phyloP scores from a whole-genome alignment of 2,329 filamentous ascomycete genomes.

The Clonostachys rhizophaga region DNA sequence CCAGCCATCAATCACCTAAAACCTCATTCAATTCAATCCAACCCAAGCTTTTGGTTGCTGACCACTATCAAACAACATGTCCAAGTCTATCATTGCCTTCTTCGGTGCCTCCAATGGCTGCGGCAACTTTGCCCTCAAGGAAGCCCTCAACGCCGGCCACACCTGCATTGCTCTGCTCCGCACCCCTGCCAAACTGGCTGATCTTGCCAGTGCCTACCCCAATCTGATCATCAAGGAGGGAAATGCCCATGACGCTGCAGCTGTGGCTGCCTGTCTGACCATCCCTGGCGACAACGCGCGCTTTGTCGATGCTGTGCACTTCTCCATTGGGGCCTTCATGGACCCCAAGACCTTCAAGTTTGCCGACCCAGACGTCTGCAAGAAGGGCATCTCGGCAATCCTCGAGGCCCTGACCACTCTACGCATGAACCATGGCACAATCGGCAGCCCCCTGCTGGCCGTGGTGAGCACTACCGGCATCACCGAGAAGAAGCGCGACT shows the following conservation, averaged over 20 bases:
- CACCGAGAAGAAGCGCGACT: constrained; percentile 19
- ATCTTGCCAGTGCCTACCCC: constrained; percentile 4
- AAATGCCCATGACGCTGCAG: constrained; percentile 24
- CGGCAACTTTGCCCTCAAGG: constrained; percentile 28
- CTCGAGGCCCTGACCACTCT: constrained; percentile 20
- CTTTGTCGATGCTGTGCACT: constrained; percentile 31
- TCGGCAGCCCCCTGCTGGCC: constrained; percentile 25
- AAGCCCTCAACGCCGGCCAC: constrained; percentile 26
- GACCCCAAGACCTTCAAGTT: constrained; percentile 15
- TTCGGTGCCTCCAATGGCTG: constrained; percentile 37
- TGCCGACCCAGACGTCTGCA: constrained; percentile 33
- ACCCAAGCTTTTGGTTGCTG: not conserved
- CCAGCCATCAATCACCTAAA: not conserved
- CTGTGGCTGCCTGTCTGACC: constrained; percentile 24
- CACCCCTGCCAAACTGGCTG: constrained; percentile 30
- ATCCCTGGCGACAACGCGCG: constrained; percentile 12
- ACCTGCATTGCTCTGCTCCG: constrained; percentile 32
- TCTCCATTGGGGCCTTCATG: constrained; percentile 27
- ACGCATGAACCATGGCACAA: constrained; percentile 5
- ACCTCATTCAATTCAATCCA: not conserved
- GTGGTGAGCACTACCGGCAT: constrained; percentile 37
- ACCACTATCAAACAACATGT: not conserved
- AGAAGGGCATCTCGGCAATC: constrained; percentile 25
- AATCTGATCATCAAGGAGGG: constrained; percentile 31
- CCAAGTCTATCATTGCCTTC: constrained; percentile 11